phyloP scores from a whole-genome alignment of 352 stramenopile species.

The Phytopythium kandeliae region DNA sequence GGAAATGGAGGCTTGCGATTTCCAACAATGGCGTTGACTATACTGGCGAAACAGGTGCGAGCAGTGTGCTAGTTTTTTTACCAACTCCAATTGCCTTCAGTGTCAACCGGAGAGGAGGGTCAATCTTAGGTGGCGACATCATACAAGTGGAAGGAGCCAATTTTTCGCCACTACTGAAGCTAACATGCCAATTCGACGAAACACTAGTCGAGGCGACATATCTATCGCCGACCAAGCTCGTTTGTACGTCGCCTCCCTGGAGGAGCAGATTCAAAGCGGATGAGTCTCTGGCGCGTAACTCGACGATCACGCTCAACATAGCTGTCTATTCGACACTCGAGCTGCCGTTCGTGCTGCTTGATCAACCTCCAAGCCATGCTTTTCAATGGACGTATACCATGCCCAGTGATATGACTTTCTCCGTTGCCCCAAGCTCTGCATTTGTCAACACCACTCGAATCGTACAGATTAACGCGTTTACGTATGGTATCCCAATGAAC shows the following conservation, averaged over 20 bases:
- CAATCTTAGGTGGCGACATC: slow-evolving; percentile 22
- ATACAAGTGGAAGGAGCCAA: slow-evolving; percentile 11
- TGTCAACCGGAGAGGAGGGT: slow-evolving; percentile 13
- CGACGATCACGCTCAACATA: not conserved
- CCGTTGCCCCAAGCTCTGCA: not conserved
- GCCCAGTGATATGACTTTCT: not conserved
- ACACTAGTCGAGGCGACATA: slow-evolving; percentile 7
- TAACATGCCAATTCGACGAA: slow-evolving; percentile 19
- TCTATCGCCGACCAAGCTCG: slow-evolving; percentile 9
- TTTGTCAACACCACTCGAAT: not conserved
- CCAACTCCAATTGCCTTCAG: slow-evolving; percentile 6
- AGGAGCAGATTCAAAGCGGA: slow-evolving; percentile 2
- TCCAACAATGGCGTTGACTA: slow-evolving; percentile 42
- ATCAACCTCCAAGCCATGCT: not conserved
- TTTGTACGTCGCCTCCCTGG: slow-evolving; percentile 23
- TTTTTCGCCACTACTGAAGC: slow-evolving; percentile 16
- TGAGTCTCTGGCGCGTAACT: not conserved
- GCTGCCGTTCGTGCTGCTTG: not conserved
- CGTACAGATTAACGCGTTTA: not conserved
- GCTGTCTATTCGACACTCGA: not conserved
- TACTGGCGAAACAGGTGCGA: slow-evolving; percentile 4
- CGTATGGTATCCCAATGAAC: not conserved
- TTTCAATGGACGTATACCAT: slow-evolving; percentile 20
- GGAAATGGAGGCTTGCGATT: slow-evolving; percentile 14
- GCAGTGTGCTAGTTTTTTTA: slow-evolving; percentile 16